phyloP scores from a whole-genome alignment of 352 stramenopile genomes.

The Globisporangium uncinulatum region DNA sequence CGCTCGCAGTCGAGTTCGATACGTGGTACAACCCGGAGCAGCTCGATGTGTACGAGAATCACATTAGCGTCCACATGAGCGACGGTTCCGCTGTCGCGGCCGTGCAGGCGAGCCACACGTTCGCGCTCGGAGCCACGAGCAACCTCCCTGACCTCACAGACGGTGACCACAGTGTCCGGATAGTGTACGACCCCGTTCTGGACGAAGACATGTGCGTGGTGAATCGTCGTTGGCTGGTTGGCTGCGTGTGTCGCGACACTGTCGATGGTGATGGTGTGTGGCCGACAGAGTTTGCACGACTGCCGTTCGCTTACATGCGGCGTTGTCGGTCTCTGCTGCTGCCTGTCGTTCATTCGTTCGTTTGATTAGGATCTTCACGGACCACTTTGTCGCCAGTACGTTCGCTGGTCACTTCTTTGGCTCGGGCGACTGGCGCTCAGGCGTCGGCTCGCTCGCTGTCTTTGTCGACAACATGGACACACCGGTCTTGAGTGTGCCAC shows the following conservation, averaged over 20 bases:
- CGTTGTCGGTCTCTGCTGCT: too few relatives aligned
- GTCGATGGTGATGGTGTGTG: too few relatives aligned
- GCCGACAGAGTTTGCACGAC: too few relatives aligned
- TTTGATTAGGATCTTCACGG: constrained; percentile 60
- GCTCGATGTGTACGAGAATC: constrained; percentile 89
- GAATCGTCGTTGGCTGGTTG: too few relatives aligned
- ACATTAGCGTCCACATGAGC: constrained; percentile 84
- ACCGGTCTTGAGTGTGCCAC: constrained; percentile 71
- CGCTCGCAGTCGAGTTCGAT: constrained; percentile 90
- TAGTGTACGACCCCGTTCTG: constrained; percentile 74
- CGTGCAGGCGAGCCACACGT: constrained; percentile 71
- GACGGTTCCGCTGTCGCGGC: constrained; percentile 17
- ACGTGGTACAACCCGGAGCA: constrained; percentile 90
- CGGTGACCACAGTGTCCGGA: constrained; percentile 49
- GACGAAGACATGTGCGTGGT: constrained; percentile 47
- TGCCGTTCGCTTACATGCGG: too few relatives aligned
- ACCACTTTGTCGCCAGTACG: constrained; percentile 47
- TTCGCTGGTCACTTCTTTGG: constrained; percentile 65
- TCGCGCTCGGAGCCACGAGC: constrained; percentile 62
- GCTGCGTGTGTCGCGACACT: too few relatives aligned
- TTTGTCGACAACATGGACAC: constrained; percentile 86
- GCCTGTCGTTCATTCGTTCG: too few relatives aligned
- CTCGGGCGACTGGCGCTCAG: constrained; percentile 42
- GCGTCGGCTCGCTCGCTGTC: constrained; percentile 76
- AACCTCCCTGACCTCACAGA: constrained; percentile 80